These are phyloP conservation scores for Pseudocercospora musae DNA, from an alignment of 2,329 filamentous ascomycete species.

Conservation along the genomic window DNA sequence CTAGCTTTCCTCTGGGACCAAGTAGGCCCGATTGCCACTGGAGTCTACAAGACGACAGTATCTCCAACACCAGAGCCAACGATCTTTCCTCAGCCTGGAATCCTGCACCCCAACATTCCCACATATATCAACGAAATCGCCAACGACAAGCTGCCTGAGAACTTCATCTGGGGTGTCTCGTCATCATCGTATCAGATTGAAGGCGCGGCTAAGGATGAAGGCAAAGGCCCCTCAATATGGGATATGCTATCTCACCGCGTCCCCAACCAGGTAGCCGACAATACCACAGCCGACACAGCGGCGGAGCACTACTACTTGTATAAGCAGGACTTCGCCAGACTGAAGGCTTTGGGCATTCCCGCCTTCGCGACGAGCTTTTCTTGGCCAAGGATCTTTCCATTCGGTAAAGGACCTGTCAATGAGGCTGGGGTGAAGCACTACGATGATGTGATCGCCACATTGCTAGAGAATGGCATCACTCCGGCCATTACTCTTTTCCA, in stretches of 20 bases:
- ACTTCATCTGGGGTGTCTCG: conserved; percentile 35
- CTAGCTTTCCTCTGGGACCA: conserved; percentile 40
- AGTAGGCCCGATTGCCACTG: conserved; percentile 27
- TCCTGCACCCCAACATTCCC: conserved; percentile 44
- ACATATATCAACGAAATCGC: conserved; percentile 35
- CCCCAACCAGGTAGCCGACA: conserved; percentile 37
- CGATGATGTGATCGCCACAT: conserved; percentile 46
- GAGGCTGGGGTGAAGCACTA: conserved; percentile 48
- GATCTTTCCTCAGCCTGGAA: conserved; percentile 31
- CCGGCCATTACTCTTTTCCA: conserved; percentile 48
- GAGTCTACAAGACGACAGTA: conserved; percentile 29
- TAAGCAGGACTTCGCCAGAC: conserved; percentile 23
- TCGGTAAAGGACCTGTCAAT: conserved; percentile 48
- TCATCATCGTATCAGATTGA: conserved; percentile 35
- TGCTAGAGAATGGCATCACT: conserved; percentile 42
- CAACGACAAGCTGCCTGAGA: conserved; percentile 36
- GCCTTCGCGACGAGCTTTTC: conserved; percentile 45
- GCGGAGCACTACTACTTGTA: conserved; percentile 14
- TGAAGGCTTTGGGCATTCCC: conserved; percentile 40
- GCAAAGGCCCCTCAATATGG: conserved; percentile 29
- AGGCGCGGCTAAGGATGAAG: conserved; percentile 31
- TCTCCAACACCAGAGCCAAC: conserved; percentile 35
- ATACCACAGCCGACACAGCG: conserved; percentile 27
- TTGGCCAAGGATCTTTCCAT: conserved; percentile 51
- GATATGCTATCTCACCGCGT: conserved; percentile 28